Base-by-base conservation (phyloP, 176 grass and related monocot species). In the Carex kokanica region DNA sequence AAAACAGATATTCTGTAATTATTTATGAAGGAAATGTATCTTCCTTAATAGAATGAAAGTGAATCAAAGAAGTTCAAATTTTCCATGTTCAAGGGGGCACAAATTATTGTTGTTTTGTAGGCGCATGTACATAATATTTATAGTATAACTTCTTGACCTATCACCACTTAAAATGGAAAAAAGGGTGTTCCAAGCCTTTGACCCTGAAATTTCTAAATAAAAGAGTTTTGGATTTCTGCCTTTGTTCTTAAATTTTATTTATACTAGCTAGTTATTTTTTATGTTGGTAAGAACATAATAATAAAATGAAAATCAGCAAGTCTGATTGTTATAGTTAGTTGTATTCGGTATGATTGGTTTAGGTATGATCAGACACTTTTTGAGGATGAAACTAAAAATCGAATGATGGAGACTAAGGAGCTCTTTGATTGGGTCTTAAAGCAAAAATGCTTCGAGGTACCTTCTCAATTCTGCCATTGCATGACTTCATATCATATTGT, bases 361-460 rank as follows among this genome's bases (percentile, higher is more conserved):
- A 98, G 96, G 43, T 98, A 95, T 0, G 96, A 98, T 83, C 96
- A 95, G 86, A 86, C 92, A 93, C 88, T 93, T 79, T 98, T 91
- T 67, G 96, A 98, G 80, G 93, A 98, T 27, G 93, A 90, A 20
- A 98, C 88, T 43, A 94, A 93, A 81, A 98, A 98, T 65, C 88
- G 93, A 62, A 95, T 95, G 89, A 98, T 95, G 87, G 96, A 98
- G 70, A 98, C 96, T 23, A 95, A 98, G 41, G 95, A 93, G 85
- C 89, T 95, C 29, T 98, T 98, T 66, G 95, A 95, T 60, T 95
- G 95, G 95, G 95, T 98, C 11, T 52, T 98, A 71, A 93, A 91
- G 62, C 95, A 98, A 89, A 86, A 86, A 87, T 98, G 95, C 67
- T 98, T 98, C 57, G 95, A 98, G 92, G 95, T 98, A 9, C 71